Conservation (phyloP, 2,329 filamentous ascomycete species). For the Penicillium sp. region DNA sequence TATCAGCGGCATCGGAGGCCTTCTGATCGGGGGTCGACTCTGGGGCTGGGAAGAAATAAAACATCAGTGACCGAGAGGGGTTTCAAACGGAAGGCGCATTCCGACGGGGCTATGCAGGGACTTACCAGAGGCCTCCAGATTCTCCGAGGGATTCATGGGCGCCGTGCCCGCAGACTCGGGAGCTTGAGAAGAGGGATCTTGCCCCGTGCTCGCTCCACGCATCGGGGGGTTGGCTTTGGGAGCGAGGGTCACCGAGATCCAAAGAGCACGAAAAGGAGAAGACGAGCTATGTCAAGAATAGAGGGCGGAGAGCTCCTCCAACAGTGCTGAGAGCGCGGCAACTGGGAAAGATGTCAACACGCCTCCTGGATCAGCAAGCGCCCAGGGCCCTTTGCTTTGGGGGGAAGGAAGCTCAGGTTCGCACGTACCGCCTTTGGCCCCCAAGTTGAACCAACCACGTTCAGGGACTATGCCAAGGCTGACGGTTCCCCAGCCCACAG, state of each 20-base stretch:
- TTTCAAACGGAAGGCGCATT: background rate
- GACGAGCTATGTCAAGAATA: constrained; percentile 6
- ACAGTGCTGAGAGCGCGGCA: constrained; percentile 5
- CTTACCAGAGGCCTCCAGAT: constrained; percentile 30
- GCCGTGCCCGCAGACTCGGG: constrained; percentile 31
- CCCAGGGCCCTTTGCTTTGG: constrained; percentile 3
- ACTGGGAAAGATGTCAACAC: constrained; percentile 14
- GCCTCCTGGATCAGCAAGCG: constrained; percentile 17
- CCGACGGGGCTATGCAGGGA: background rate
- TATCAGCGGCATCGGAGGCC: constrained; percentile 23
- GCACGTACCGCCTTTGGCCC: constrained; percentile 18
- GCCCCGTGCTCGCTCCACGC: constrained; percentile 35
- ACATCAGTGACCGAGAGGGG: background rate
- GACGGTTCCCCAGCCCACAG: constrained; percentile 8
- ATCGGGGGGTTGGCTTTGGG: constrained; percentile 27
- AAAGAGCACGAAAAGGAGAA: constrained; percentile 7
- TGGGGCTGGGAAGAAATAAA: constrained; percentile 20
- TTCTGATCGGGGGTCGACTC: constrained; percentile 26
- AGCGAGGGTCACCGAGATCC: constrained; percentile 9
- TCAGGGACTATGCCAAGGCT: constrained; percentile 6
- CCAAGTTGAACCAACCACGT: constrained; percentile 9
- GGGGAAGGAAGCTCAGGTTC: constrained; percentile 9
- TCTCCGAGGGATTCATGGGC: constrained; percentile 35
- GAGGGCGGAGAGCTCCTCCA: constrained; percentile 1
- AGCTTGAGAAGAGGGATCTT: constrained; percentile 31